Evolutionary conservation across 352 stramenopile species (phyloP), one percentile per base, ranked within the genome.

Genomic region (Phytophthora gonapodyides): DNA sequence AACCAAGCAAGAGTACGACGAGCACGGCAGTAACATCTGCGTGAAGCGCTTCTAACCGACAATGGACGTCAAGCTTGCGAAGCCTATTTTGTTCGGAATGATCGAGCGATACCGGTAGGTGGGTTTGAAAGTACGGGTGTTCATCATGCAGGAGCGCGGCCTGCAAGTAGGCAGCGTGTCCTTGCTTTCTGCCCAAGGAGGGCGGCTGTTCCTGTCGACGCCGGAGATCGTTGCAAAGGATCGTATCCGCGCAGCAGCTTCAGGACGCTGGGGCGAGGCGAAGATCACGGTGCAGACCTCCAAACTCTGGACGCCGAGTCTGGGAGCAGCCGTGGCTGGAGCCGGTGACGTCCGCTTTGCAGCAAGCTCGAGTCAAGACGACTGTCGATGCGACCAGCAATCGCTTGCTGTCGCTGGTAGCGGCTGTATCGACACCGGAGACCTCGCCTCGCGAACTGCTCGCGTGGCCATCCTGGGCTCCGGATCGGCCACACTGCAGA

Each of bases 21-120:
- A 93, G 58, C 70, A 91, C 40, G 84, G 84, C 9, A 93, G 82
- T 54, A 87, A 82, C 57, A 76, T 91, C 31, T 93, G 78, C 40
- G 35, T 64, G 6, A 67, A 69, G 21, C 64, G 67, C 4, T 80
- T 78, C 41, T 73, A 64, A 67, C 31, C 15, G 24, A 9, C 30
- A 57, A 41, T 27, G 24, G 2, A 27, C 4, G 24, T 6, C 24
- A 27, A 27, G 24, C 24, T 27, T 27, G 24, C 4, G 24, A 27
- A 27, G 6, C 24, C 24, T 24, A 24, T 6, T 27, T 61, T 15
- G 31, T 66, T 1, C 43, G 38, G 3, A 66, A 43, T 8, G 33
- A 67, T 16, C 43, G 56, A 27, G 24, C 24, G 21, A 24, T n/a
- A n/a, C n/a, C n/a, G n/a, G n/a, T n/a, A n/a, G n/a, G n/a, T n/a